Evolutionary conservation across 352 stramenopile genomes (phyloP), one percentile per base, ranked within the genome.

Genomic region (Pythium aphanidermatum): DNA sequence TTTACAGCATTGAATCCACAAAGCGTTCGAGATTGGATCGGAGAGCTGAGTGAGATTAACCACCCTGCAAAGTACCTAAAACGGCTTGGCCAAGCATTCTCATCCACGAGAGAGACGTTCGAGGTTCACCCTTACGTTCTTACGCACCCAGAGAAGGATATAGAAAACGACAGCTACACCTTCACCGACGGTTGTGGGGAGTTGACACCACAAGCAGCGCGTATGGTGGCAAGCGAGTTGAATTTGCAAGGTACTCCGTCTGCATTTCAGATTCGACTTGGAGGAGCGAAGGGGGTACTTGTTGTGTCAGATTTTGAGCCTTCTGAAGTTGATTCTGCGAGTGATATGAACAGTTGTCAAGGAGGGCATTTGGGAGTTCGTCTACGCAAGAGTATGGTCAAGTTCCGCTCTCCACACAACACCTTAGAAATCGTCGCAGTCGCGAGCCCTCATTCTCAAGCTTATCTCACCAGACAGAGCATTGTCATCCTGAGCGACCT

Each of bases 151-250:
- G 44, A 63, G 2, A 31, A 71, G 2, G 76, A 91, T 29, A 75
- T 88, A 13, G 36, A 27, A 5, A 66, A 70, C 38, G 46, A 65
- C 8, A 46, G 48, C 4, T 85, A 70, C 30, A 46, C 64, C 13
- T 91, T 91, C 54, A 88, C 71, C 0, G 79, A 91, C 46, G 79
- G 79, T 2, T 91, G 76, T 23, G 79, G 79, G 13, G 68, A 91
- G 33, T 87, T 91, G 35, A 60, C 43, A 23, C 17, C 2, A 14
- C 5, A 52, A 33, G 74, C 68, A 2, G 79, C 72, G 1, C 24
- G 45, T 21, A 52, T 24, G 16, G 63, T 91, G 39, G 63, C 71
- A 0, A 56, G 37, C 0, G 46, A 58, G 9, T 54, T 91, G 2
- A 42, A 67, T 19, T 52, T 88, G 2, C 37, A 32, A 0, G 59